Conservation (phyloP, 176 grass and related monocot species). For the Musa schizocarpa region DNA sequence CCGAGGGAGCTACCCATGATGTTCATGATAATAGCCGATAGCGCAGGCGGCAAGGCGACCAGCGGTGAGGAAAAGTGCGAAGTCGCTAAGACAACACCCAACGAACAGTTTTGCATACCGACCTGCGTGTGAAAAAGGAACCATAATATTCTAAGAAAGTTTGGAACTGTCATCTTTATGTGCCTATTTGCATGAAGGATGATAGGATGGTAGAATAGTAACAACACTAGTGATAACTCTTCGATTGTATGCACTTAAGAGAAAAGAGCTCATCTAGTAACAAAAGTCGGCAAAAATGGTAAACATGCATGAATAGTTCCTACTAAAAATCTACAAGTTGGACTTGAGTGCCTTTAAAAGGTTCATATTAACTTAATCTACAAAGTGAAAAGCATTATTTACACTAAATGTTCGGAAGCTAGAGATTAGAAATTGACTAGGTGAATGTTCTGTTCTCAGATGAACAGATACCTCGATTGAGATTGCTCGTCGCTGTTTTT, state of each 20-base stretch:
- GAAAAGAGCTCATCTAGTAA: too few species aligned
- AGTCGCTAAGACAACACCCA: constrained; percentile 68
- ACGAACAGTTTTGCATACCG: constrained; percentile 76
- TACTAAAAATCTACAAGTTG: too few species aligned
- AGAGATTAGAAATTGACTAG: neutral
- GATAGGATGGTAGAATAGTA: neutral
- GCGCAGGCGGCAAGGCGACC: constrained; percentile 57
- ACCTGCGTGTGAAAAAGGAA: constrained; percentile 38
- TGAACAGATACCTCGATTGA: constrained; percentile 57
- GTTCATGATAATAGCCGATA: constrained; percentile 78
- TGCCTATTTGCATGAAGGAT: neutral
- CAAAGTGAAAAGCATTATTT: neutral
- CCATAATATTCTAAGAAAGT: constrained; percentile 10
- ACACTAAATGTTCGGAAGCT: neutral
- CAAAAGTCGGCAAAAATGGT: too few species aligned
- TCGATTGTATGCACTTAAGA: too few species aligned
- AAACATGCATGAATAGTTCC: too few species aligned
- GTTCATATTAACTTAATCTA: neutral
- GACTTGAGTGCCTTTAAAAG: neutral
- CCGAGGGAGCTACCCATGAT: constrained; percentile 72
- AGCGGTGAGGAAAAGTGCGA: constrained; percentile 62
- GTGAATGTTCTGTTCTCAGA: neutral
- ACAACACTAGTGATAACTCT: neutral
- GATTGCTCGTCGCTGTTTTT: constrained; percentile 68
- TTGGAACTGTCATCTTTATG: neutral